phyloP scores from a whole-genome alignment of 2,329 filamentous ascomycete species.

The Aspergillus caelatus region DNA sequence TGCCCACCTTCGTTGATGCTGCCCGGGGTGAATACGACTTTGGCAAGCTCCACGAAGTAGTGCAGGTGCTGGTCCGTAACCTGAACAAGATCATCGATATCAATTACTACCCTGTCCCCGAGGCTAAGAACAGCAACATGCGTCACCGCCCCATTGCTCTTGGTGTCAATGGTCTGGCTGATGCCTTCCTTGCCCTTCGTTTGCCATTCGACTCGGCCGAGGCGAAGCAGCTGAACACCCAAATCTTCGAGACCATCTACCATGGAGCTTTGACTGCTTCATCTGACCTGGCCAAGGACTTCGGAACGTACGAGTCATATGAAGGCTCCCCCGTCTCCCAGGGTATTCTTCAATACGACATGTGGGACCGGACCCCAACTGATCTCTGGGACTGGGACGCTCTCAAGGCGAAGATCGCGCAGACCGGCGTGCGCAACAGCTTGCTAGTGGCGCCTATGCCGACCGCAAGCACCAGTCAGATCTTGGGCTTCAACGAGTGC shows the following conservation, averaged over 20 bases:
- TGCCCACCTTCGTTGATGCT: slow-evolving; percentile 90
- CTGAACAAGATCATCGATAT: slow-evolving; percentile 98
- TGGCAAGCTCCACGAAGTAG: slow-evolving; percentile 92
- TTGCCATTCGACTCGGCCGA: slow-evolving; percentile 96
- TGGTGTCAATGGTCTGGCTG: slow-evolving; percentile 95
- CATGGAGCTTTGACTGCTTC: slow-evolving; percentile 91
- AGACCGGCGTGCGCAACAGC: slow-evolving; percentile 94
- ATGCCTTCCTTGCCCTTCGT: slow-evolving; percentile 95
- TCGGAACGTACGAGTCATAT: slow-evolving; percentile 87
- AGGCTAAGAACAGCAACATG: slow-evolving; percentile 95
- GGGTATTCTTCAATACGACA: slow-evolving; percentile 95
- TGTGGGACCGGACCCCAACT: slow-evolving; percentile 94
- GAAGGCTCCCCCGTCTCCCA: slow-evolving; percentile 92
- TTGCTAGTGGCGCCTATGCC: slow-evolving; percentile 96
- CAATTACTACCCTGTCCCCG: slow-evolving; percentile 96
- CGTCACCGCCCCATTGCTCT: slow-evolving; percentile 94
- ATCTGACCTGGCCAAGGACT: slow-evolving; percentile 77
- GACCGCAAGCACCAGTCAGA: slow-evolving; percentile 95
- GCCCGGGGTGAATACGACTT: slow-evolving; percentile 87
- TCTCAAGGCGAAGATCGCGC: slow-evolving; percentile 86
- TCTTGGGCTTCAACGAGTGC: slow-evolving; percentile 98
- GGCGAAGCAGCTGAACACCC: slow-evolving; percentile 89
- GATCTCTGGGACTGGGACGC: slow-evolving; percentile 95
- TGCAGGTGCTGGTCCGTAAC: slow-evolving; percentile 89
- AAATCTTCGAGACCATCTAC: slow-evolving; percentile 99